These are phyloP conservation scores for Epichloe hybrida DNA, from an alignment of 2,329 filamentous ascomycete genomes.

Conservation along the genomic window DNA sequence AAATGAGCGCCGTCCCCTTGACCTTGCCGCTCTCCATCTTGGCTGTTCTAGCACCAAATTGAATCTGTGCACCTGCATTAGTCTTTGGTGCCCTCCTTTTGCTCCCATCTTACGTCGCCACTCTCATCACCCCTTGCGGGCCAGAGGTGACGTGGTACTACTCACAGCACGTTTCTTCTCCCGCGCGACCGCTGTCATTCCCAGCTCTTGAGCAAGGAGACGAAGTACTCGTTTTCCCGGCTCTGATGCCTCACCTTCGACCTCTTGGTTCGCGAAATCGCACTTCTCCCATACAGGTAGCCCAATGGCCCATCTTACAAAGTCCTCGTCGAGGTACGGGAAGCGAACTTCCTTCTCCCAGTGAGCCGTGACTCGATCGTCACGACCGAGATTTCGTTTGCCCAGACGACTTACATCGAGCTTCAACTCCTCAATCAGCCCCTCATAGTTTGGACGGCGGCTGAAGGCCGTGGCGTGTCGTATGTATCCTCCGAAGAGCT, in stretches of 20 bases:
- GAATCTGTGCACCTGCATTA: slow-evolving; percentile 39
- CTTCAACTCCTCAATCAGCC: slow-evolving; percentile 67
- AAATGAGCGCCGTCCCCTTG: slow-evolving; percentile 53
- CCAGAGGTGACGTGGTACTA: neutral
- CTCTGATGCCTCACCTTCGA: slow-evolving; percentile 29
- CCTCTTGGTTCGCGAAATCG: slow-evolving; percentile 51
- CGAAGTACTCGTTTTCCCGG: slow-evolving; percentile 71
- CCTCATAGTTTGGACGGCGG: slow-evolving; percentile 47
- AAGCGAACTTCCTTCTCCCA: slow-evolving; percentile 85
- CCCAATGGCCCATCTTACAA: slow-evolving; percentile 69
- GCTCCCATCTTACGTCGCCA: neutral
- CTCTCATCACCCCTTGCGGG: neutral
- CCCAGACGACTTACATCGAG: slow-evolving; percentile 77
- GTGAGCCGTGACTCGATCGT: slow-evolving; percentile 80
- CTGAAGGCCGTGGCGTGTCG: slow-evolving; percentile 68
- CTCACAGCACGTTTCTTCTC: slow-evolving; percentile 57
- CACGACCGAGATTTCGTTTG: slow-evolving; percentile 86
- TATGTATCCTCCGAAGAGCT: slow-evolving; percentile 87
- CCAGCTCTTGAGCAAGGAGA: slow-evolving; percentile 60
- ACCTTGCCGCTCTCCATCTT: slow-evolving; percentile 63
- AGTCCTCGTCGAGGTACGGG: slow-evolving; percentile 76
- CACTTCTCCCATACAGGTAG: slow-evolving; percentile 75
- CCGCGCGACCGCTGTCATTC: slow-evolving; percentile 55
- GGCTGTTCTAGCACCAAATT: slow-evolving; percentile 70
- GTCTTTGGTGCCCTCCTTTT: neutral